phyloP scores from a whole-genome alignment of 257 asterid genomes.

The Coffea eugenioides region DNA sequence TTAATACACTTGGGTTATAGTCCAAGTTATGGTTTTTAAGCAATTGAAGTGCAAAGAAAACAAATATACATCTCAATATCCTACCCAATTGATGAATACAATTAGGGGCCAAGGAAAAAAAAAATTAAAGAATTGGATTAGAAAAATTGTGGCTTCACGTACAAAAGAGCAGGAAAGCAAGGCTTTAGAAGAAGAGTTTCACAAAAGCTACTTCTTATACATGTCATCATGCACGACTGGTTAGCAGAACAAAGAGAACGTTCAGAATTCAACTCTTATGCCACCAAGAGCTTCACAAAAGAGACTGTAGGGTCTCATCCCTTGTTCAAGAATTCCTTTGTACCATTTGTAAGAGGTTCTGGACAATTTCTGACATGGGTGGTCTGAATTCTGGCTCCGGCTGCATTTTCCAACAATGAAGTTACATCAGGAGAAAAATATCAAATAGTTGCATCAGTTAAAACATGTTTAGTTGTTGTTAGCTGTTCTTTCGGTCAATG shows the following conservation, averaged over 20 bases:
- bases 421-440: not conserved
- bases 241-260: not conserved
- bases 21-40: too few relatives aligned
- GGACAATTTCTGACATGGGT: conserved; percentile 91
- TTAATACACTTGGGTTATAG: too few relatives aligned
- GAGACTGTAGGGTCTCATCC: conserved; percentile 2
- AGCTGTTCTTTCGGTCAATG: not conserved
- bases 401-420: conserved; percentile 31
- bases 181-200: not conserved
- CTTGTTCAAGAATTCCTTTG: conserved; percentile 30
- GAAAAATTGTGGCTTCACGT: not conserved
- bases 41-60: not conserved
- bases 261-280: not conserved
- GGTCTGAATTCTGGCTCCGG: conserved; percentile 94
- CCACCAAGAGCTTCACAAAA: not conserved
- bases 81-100: not conserved
- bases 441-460: not conserved
- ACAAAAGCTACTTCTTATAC: not conserved
- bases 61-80: not conserved
- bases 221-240: conserved; percentile 9
- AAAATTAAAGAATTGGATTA: conserved; percentile 6
- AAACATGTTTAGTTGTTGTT: not conserved
- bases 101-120: not conserved
- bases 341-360: conserved; percentile 58
- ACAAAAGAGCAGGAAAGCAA: not conserved